Base-by-base conservation (phyloP, 345 rosid genomes). In the Linum trigynum region DNA sequence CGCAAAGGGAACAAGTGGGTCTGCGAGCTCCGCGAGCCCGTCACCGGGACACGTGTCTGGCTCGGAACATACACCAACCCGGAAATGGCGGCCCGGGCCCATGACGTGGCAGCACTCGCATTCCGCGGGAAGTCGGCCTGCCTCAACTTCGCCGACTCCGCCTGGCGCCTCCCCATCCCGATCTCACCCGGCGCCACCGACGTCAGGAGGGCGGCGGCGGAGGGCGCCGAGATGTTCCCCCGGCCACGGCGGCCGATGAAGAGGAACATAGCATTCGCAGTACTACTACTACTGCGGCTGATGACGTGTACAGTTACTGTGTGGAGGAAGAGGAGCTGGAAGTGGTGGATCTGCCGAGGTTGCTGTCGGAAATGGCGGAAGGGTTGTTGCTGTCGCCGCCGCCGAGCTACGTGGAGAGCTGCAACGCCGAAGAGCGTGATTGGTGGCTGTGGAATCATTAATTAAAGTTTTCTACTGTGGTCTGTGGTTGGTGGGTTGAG, bases 51-150 rank as follows among this genome's bases (percentile, higher is more conserved):
- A 0, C 82, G 98, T 70, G 86, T 92, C 23, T 92, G 98, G 98
- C 78, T 92, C 0, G 97, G 98, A 8, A 89, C 95, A 7, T 89
- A 82, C 40, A 78, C 83, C 0, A 84, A 86, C 0, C 84, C 80
- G 3, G 94, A 92, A 71, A 92, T 89, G 98, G 97, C 97, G 0
- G 98, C 97, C 37, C 80, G 98, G 17, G 97, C 98, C 0, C 97
- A 89, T 55, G 96, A 89, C 60, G 97, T 92, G 71, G 97, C 98
- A 0, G 94, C 85, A 5, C 66, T 89, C 0, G 84, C 97, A 0
- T 66, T 92, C 56, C 81, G 89, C 73, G 98, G 97, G 0, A 74
- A 85, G n/a, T 75, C 81, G 5, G 95, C 91, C 12, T 92, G 97
- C 73, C 79, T 92, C 51, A 92, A 92, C 77, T 92, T 89, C 35